Base-by-base conservation (phyloP, 768 basidiomycete genomes). In the Russula lepida region DNA sequence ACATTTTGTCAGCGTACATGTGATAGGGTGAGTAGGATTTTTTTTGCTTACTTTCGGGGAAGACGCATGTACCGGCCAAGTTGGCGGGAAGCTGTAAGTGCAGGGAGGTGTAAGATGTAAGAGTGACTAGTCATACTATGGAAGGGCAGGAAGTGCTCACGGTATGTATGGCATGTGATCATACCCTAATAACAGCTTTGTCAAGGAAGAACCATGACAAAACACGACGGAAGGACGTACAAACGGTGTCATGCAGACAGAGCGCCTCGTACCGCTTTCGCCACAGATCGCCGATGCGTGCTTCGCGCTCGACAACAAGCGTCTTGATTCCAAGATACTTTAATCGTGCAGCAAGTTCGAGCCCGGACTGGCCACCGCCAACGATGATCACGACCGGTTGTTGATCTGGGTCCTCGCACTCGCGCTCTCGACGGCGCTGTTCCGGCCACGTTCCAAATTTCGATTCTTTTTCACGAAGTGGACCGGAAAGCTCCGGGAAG, bases 161-260 rank as follows among this genome's bases (percentile, higher is more conserved):
- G 63, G 68, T 33, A 74, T 39, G 37, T 73, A 83, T 7, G 85
- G 82, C 70, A 86, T 74, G 64, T 84, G 79, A 59, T 80, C 77
- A 53, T 74, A 78, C 78, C 79, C 80, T 81, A 11, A 25, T 17
- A n/a, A 1, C 11, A 54, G 58, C n/a, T 21, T 17, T 56, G 44
- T 30, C 27, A 23, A 17, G 47, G 35, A 21, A 44, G 66, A 44
- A 50, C 48, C 39, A 62, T 37, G 59, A 12, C 67, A 68, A 23
- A 52, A 32, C 6, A 6, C 12, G 23, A 47, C 13, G 25, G 33
- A 32, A 19, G 7, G 17, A 77, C 84, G 75, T 67, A 84, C 84
- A 86, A 60, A 85, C 81, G 25, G 83, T 79, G 69, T 85, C 83
- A 67, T 89, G 86, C 30, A 88, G 71, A 52, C 83, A 85, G 41